Evolutionary conservation across 2,329 filamentous ascomycete species (phyloP), one percentile per base, ranked within the genome.

Genomic region (Phialophora verrucosa): DNA sequence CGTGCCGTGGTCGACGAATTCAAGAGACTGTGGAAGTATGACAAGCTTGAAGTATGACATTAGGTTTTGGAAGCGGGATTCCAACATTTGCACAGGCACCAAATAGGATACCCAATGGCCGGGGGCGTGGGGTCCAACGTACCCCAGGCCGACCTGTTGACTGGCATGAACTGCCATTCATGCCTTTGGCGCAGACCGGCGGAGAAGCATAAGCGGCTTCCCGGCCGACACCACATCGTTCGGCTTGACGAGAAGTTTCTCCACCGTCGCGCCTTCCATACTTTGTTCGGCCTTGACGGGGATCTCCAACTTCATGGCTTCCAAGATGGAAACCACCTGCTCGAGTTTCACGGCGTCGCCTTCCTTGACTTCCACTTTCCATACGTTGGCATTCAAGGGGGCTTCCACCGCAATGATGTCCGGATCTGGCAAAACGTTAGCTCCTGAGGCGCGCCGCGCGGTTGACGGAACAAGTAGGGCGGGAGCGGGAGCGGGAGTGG

Each of bases 301-400:
- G 65, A 86, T 83, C 69, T 86, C 85, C 77, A 86, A 80, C 73
- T 87, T 86, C 84, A 87, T 87, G 0, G 84, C 84, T 64, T 87
- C 84, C 2, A 86, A 75, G 2, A 86, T 81, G 1, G 79, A 75
- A 0, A 83, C 77, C 0, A 79, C 72, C 27, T 84, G 78, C 7
- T 80, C 80, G 11, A 78, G 75, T 12, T 78, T 75, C 2, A 86
- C 51, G 1, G 70, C 61, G 12, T 83, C 77, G 0, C 82, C 82
- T 31, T 79, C 76, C 14, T 79, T 71, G 3, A 82, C 77, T 6
- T 80, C 72, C 1, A 86, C 75, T 66, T 86, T 86, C 83, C 84
- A 87, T 11, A 72, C 80, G 63, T 83, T 86, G 6, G 84, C 84
- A 42, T 82, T 80, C 44, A 83, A 75, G 0, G 80, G 80, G 0